Evolutionary conservation across 106 monocot species (phyloP).

Genomic region (Acorus calamus): DNA sequence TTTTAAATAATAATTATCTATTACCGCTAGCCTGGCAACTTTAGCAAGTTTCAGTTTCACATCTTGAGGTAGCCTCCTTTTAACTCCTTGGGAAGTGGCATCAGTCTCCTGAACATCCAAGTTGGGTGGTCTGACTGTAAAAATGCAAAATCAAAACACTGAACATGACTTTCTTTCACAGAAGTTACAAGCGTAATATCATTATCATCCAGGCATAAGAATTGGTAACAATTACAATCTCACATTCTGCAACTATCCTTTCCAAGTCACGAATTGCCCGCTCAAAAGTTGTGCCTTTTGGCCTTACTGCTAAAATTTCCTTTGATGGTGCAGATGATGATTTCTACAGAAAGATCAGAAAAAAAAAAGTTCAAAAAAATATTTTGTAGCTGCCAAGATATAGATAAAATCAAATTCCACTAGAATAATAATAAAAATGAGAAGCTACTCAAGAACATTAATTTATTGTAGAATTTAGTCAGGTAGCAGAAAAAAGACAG

Average conservation of each 20-base stretch:
- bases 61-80: slow-evolving; percentile 87
- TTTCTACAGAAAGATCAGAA: slow-evolving; percentile 20
- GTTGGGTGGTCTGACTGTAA: slow-evolving; percentile 67
- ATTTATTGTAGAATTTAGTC: too few relatives aligned
- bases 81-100: slow-evolving; percentile 44
- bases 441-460: too few relatives aligned
- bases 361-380: background rate
- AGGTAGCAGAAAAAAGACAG: too few relatives aligned
- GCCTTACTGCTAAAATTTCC: slow-evolving; percentile 45
- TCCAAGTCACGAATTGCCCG: slow-evolving; percentile 86
- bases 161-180: too few relatives aligned
- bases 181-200: too few relatives aligned
- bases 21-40: slow-evolving; percentile 96
- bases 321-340: slow-evolving; percentile 21
- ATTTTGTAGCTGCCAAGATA: background rate
- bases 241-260: slow-evolving; percentile 78
- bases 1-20: background rate
- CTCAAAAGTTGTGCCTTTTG: slow-evolving; percentile 77
- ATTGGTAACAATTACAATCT: slow-evolving; percentile 3
- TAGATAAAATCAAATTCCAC: background rate
- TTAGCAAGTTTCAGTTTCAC: slow-evolving; percentile 89
- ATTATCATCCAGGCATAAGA: too few relatives aligned
- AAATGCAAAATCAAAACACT: background rate
- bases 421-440: background rate
- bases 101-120: slow-evolving; percentile 50